Evolutionary conservation across 2,329 filamentous ascomycete genomes (phyloP), one percentile per base, ranked within the genome.

Genomic region (Botrytis fragariae): DNA sequence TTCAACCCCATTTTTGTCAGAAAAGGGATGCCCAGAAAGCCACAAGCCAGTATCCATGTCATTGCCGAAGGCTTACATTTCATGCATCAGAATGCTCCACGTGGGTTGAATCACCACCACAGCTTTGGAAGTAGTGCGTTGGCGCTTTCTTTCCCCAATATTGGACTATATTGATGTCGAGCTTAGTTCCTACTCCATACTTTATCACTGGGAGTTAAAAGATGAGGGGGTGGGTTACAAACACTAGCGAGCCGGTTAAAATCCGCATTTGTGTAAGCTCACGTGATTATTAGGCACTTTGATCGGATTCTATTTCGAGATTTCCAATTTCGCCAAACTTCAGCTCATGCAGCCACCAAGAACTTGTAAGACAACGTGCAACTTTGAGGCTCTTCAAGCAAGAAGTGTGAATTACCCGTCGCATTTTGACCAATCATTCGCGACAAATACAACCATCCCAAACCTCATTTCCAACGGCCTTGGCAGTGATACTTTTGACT

Each of bases 331-430:
- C 63, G 22, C 63, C 32, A 44, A 51, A 10, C 42, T 72, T 71
- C 71, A 72, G 71, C 63, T 72, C 39, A 54, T 69, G 71, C 71
- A 72, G 63, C 71, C 71, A 72, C 42, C 51, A 63, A 7, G 51
- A 57, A 14, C 3, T 42, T 68, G 22, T 22, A 57, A 68, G 48
- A 42, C 35, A 42, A 39, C 45, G 29, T 65, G 37, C 64, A 54
- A 39, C 4, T 6, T 54, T 68, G 48, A 68, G 64, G 65, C 65
- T 68, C 65, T 57, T 54, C 7, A 65, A 48, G 42, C 25, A 16
- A 25, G 29, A 7, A 14, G 7, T 32, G 10, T n/a, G 18, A 12
- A 57, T 4, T 4, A 22, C 2, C 6, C 37, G 10, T 68, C 65
- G 65, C 6, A 12, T 54, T 57, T 57, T 25, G 48, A 57, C 65